Percentiles rank a stretch among this genome's conserved stretches.
Evolutionary conservation across 2,329 filamentous ascomycete species (phyloP).

Genomic region (Stagonosporopsis tanaceti): DNA sequence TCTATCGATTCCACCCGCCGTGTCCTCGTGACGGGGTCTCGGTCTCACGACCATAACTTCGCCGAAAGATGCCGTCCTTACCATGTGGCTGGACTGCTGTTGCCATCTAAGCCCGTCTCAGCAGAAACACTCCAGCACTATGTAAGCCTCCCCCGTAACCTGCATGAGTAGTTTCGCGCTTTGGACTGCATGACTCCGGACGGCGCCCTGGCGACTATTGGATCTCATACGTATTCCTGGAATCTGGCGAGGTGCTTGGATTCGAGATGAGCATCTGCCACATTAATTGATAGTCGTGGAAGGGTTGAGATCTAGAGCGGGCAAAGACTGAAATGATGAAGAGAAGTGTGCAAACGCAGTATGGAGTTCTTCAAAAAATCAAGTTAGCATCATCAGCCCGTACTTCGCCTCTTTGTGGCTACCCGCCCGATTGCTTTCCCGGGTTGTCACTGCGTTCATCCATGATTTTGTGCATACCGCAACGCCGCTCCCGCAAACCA

Average conservation of each 20-base stretch:
- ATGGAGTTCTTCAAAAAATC: background rate
- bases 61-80: conserved; percentile 10
- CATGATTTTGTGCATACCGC: background rate
- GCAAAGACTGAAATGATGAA: background rate
- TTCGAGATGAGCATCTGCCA: background rate
- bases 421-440: background rate
- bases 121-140: background rate
- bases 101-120: background rate
- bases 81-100: background rate
- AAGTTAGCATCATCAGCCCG: background rate
- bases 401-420: background rate
- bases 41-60: background rate
- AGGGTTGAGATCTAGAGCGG: background rate
- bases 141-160: conserved; percentile 9
- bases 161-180: conserved; percentile 1
- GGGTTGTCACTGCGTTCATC: background rate
- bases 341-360: background rate
- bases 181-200: background rate
- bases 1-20: background rate
- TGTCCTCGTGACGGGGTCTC: background rate
- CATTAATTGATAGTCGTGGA: background rate
- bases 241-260: background rate
- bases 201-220: conserved; percentile 3
- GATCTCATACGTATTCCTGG: background rate
- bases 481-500: conserved; percentile 10